A percentile compares a stretch with the other conserved stretches of the same genome.
phyloP scores from a whole-genome alignment of 805 yeast species.

The Metschnikowia shivogae region DNA sequence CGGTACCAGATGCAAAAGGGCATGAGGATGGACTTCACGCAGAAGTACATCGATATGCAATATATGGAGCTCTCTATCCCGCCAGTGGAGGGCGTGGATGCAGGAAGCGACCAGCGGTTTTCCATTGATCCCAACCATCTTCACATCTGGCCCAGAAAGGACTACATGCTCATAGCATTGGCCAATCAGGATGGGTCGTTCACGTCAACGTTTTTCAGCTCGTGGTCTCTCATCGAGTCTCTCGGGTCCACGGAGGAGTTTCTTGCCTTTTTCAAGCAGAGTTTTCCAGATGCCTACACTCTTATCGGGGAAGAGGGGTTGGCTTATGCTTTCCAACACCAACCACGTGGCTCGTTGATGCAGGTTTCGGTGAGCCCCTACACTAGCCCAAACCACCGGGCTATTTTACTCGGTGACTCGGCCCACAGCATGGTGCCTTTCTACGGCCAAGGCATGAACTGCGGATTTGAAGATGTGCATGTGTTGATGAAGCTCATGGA shows the following conservation, averaged over 20 bases:
- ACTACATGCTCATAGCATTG: constrained; percentile 85
- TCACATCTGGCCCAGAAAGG: constrained; percentile 89
- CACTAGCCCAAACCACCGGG: constrained; percentile 54
- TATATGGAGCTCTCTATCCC: constrained; percentile 80
- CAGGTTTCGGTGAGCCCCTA: constrained; percentile 70
- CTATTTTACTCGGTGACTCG: constrained; percentile 82
- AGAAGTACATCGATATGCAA: constrained; percentile 78
- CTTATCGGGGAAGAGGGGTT: constrained; percentile 61
- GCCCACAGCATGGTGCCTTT: constrained; percentile 98
- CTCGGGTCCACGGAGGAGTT: constrained; percentile 44
- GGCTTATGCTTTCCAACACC: constrained; percentile 44
- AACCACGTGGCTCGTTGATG: constrained; percentile 77
- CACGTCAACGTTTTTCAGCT: constrained; percentile 85
- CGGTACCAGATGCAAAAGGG: constrained; percentile 64
- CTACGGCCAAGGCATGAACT: constrained; percentile 95
- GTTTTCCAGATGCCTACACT: constrained; percentile 72
- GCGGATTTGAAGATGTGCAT: constrained; percentile 89
- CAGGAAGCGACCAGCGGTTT: constrained; percentile 34
- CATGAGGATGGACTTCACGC: constrained; percentile 64
- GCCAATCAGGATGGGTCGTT: constrained; percentile 84
- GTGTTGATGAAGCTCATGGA: constrained; percentile 52
- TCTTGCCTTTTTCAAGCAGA: constrained; percentile 47
- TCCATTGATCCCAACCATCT: constrained; percentile 67
- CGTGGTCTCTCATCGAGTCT: constrained; percentile 62
- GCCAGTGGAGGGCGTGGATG: constrained; percentile 30